Evolutionary conservation across 441 rosid genomes (phyloP).

Genomic region (Manihot esculenta): DNA sequence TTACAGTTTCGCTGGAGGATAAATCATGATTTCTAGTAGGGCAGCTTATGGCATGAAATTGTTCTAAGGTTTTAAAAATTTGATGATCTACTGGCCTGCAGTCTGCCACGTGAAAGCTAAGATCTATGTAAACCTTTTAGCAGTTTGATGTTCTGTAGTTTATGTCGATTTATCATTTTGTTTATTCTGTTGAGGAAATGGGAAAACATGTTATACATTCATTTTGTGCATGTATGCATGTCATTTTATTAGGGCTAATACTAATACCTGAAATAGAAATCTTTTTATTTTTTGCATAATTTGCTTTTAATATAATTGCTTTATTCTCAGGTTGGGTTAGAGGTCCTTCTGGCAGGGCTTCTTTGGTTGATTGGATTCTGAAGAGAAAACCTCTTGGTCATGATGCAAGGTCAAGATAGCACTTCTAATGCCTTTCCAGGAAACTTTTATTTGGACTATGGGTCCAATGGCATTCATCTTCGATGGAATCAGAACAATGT

Average conservation of each 20-base stretch:
- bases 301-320: background rate
- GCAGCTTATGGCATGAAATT: too few relatives aligned
- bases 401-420: slow-evolving; percentile 22
- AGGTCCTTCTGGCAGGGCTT: background rate
- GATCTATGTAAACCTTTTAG: too few relatives aligned
- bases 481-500: background rate
- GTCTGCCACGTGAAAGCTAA: too few relatives aligned
- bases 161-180: too few relatives aligned
- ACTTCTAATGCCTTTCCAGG: background rate
- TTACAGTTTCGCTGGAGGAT: too few relatives aligned
- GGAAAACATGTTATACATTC: background rate
- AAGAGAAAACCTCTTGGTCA: background rate
- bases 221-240: background rate
- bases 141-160: too few relatives aligned
- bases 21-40: too few relatives aligned
- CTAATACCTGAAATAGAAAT: background rate
- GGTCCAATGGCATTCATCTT: background rate
- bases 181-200: too few relatives aligned
- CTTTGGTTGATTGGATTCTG: background rate
- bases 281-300: background rate
- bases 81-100: too few relatives aligned
- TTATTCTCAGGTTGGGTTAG: slow-evolving; percentile 3
- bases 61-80: too few relatives aligned
- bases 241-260: background rate
- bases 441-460: slow-evolving; percentile 8